Evolutionary conservation across 2,329 filamentous ascomycete species (phyloP).

Genomic region (Botrytis byssoidea): DNA sequence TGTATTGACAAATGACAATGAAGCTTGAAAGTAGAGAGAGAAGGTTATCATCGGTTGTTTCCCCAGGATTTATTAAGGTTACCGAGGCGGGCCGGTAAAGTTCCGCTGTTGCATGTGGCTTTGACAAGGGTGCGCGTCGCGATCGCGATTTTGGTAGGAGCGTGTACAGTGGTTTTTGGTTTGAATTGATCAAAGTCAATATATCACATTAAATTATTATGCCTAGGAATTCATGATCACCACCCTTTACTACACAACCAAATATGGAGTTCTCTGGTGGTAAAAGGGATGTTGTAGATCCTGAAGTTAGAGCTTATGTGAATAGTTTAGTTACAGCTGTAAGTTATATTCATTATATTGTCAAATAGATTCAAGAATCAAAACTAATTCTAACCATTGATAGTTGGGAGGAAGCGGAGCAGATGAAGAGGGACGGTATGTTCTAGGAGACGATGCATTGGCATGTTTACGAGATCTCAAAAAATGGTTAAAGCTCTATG

Average conservation of each 20-base stretch:
- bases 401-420: constrained; percentile 82
- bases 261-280: constrained; percentile 57
- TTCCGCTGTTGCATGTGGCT: constrained; percentile 5
- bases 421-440: constrained; percentile 78
- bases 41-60: constrained; percentile 11
- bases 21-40: not conserved
- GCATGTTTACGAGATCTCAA: constrained; percentile 91
- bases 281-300: constrained; percentile 68
- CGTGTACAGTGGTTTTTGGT: constrained; percentile 30
- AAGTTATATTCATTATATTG: constrained; percentile 26
- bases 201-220: constrained; percentile 5
- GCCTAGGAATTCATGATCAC: not conserved
- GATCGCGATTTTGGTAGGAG: constrained; percentile 12
- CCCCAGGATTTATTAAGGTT: constrained; percentile 9
- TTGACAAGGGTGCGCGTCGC: constrained; percentile 23
- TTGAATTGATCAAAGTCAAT: not conserved
- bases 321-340: constrained; percentile 89
- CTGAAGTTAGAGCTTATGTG: constrained; percentile 89
- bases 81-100: constrained; percentile 11
- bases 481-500: constrained; percentile 92
- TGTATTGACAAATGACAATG: not conserved
- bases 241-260: constrained; percentile 7
- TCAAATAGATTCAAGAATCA: constrained; percentile 8
- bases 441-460: constrained; percentile 88
- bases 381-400: constrained; percentile 27